phyloP scores from a whole-genome alignment of 768 basidiomycete species.

The Agrocybe praecox region DNA sequence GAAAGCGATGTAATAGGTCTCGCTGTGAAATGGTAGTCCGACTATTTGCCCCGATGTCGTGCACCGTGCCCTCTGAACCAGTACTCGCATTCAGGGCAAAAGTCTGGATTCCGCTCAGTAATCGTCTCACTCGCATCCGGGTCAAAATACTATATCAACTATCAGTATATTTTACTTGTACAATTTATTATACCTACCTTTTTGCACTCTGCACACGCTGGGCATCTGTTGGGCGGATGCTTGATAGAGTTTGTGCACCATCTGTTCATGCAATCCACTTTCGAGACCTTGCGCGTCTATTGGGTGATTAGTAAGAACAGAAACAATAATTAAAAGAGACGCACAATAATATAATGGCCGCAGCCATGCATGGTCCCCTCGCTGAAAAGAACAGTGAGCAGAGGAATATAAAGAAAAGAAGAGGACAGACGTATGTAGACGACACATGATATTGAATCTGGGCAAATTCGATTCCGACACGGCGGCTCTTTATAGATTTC shows the following conservation, averaged over 20 bases:
- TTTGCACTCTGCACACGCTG: slow-evolving; percentile 42
- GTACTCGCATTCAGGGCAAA: slow-evolving; percentile 60
- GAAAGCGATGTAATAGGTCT: slow-evolving; percentile 83
- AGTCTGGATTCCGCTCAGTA: slow-evolving; percentile 49
- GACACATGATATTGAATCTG: slow-evolving; percentile 46
- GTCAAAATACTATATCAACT: slow-evolving; percentile 75
- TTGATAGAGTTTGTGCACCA: slow-evolving; percentile 39
- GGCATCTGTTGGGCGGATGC: slow-evolving; percentile 36
- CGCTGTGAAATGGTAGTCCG: slow-evolving; percentile 68
- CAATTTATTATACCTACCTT: slow-evolving; percentile 44
- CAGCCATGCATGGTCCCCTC: slow-evolving; percentile 79
- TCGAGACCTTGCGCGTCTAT: slow-evolving; percentile 45
- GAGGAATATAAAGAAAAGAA: slow-evolving; percentile 14
- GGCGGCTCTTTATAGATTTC: slow-evolving; percentile 16
- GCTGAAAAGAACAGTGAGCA: slow-evolving; percentile 40
- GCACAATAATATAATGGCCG: slow-evolving; percentile 69
- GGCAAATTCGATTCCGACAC: not conserved
- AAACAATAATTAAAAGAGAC: not conserved
- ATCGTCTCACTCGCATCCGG: slow-evolving; percentile 71
- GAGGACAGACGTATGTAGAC: slow-evolving; percentile 52
- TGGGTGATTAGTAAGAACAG: not conserved
- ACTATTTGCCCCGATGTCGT: slow-evolving; percentile 29
- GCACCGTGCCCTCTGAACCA: slow-evolving; percentile 56
- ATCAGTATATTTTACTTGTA: too few relatives aligned
- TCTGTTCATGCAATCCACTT: slow-evolving; percentile 56